Evolutionary conservation across 192 early-diverging fungal species (phyloP).

Genomic region (Mortierella antarctica): DNA sequence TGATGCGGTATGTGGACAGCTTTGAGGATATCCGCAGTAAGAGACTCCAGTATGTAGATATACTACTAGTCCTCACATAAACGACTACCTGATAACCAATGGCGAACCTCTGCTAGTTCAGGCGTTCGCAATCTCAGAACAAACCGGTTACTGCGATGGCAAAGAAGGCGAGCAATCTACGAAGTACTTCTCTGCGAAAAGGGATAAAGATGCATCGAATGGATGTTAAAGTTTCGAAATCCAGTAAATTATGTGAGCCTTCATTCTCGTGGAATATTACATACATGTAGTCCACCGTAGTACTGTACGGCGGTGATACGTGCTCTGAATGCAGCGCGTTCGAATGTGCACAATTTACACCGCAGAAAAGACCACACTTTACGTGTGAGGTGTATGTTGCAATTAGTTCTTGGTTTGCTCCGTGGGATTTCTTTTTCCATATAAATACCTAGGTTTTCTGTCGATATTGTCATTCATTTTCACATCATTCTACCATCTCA

Average conservation of each 20-base stretch:
- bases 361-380: conserved; percentile 16
- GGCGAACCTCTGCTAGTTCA: no score
- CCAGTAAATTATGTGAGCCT: conserved; percentile 9
- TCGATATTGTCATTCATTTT: conserved; percentile 2
- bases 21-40: no score
- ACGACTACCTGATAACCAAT: no score
- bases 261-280: conserved; percentile 3
- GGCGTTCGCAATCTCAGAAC: no score
- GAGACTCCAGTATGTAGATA: no score
- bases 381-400: conserved; percentile 15
- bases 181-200: conserved; percentile 13
- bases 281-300: background rate
- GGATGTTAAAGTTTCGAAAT: conserved; percentile 9
- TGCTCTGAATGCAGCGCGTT: background rate
- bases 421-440: conserved; percentile 4
- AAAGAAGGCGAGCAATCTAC: background rate
- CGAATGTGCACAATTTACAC: conserved; percentile 6
- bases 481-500: conserved; percentile 9
- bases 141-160: no score
- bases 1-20: no score
- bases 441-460: conserved; percentile 8
- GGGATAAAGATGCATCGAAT: conserved; percentile 6
- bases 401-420: conserved; percentile 1
- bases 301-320: background rate
- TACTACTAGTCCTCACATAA: no score